These are phyloP conservation scores for Plasmodium inui DNA, from an alignment of 169 alveolate species.

Conservation along the genomic window DNA sequence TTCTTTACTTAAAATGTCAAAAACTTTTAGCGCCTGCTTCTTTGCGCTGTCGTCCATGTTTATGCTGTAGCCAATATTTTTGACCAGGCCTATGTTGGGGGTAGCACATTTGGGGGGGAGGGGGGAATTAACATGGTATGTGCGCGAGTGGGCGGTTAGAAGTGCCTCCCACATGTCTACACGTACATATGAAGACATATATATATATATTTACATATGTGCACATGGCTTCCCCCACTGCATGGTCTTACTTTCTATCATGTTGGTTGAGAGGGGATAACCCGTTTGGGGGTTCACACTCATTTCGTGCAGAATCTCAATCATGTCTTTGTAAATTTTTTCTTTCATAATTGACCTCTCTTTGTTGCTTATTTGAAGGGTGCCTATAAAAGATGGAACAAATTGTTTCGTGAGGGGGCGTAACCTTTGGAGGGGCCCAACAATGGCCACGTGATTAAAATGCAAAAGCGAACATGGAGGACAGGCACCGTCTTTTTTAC, in stretches of 20 bases:
- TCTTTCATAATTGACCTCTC: conserved; percentile 90
- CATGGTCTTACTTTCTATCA: conserved; percentile 87
- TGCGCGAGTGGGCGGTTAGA: not conserved
- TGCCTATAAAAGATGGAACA: conserved; percentile 76
- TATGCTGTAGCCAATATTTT: conserved; percentile 84
- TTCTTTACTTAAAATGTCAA: conserved; percentile 83
- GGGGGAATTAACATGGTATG: not conserved
- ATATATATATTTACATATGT: not conserved
- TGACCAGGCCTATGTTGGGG: conserved; percentile 50
- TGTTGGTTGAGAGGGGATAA: conserved; percentile 87
- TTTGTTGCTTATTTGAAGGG: conserved; percentile 90
- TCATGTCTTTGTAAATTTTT: conserved; percentile 85
- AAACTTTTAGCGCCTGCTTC: conserved; percentile 89
- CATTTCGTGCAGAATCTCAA: conserved; percentile 84
- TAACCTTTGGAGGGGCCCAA: conserved; percentile 72
- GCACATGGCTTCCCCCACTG: not conserved
- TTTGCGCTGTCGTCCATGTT: conserved; percentile 87
- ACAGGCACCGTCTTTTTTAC: conserved; percentile 59
- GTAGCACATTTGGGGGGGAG: not conserved
- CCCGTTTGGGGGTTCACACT: conserved; percentile 91
- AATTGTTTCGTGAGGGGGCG: not conserved
- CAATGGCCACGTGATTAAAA: not conserved
- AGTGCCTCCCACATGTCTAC: not conserved
- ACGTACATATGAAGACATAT: conserved; percentile 1
- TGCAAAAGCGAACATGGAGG: not conserved